A percentile compares a stretch with the other conserved stretches of the same genome.
These are phyloP conservation scores for Saturnispora hagleri DNA, from an alignment of 805 yeast genomes.

Conservation along the genomic window DNA sequence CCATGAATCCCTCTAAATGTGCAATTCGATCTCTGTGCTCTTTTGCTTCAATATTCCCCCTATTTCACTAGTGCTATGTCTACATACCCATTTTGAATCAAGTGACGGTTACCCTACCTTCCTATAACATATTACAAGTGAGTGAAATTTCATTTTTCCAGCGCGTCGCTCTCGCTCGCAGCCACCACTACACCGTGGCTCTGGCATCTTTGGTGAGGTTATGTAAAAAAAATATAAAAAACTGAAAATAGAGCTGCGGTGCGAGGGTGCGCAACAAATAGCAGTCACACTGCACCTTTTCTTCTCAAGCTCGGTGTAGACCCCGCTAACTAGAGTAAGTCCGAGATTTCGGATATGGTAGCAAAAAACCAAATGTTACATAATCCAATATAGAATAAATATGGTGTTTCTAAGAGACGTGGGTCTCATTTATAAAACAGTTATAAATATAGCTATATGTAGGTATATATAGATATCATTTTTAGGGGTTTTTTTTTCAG, in stretches of 20 bases:
- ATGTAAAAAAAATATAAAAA: too few species aligned
- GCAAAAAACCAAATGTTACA: neutral
- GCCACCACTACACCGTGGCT: neutral
- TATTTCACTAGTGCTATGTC: neutral
- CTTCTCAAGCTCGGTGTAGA: neutral
- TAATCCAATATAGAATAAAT: neutral
- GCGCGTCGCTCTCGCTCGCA: neutral
- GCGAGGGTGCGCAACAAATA: neutral
- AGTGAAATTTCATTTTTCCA: neutral
- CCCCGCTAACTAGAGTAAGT: neutral
- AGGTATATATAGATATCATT: neutral
- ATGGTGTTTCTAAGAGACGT: neutral
- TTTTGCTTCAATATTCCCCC: neutral
- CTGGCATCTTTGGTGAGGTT: neutral
- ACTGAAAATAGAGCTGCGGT: neutral
- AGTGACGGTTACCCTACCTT: conserved; percentile 2
- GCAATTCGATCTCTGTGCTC: neutral
- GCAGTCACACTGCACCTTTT: neutral
- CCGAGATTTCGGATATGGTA: neutral
- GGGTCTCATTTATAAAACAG: neutral
- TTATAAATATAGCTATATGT: neutral
- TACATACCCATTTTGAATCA: conserved; percentile 2
- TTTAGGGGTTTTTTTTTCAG: neutral
- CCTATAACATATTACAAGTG: neutral
- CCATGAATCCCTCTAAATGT: neutral